Conservation (phyloP, 2,329 filamentous ascomycete species). For the Penicillium palitans region DNA sequence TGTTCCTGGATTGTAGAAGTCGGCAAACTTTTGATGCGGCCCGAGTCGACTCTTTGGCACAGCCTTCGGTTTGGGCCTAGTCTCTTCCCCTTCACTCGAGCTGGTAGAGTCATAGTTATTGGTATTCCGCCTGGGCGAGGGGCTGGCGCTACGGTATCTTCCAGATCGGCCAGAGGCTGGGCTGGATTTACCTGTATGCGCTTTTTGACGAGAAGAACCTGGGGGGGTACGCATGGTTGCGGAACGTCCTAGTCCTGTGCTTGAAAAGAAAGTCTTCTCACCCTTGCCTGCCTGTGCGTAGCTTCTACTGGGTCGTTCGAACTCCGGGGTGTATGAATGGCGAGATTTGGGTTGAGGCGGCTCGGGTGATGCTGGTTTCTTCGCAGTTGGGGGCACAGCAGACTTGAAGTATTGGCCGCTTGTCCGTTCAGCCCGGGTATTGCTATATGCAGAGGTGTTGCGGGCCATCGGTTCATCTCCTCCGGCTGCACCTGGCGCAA, state of each 20-base stretch:
- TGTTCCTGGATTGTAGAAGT: conserved; percentile 27
- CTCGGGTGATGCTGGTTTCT: conserved; percentile 42
- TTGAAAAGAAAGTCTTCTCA: conserved; percentile 58
- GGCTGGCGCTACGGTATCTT: conserved; percentile 48
- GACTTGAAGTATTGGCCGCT: conserved; percentile 40
- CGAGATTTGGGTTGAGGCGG: conserved; percentile 12
- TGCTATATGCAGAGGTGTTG: conserved; percentile 53
- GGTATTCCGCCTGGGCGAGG: conserved; percentile 37
- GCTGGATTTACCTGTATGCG: conserved; percentile 40
- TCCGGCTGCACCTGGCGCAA: conserved; percentile 59
- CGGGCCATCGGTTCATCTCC: conserved; percentile 60
- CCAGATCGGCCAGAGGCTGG: conserved; percentile 31
- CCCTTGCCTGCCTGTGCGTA: conserved; percentile 55
- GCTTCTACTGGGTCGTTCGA: conserved; percentile 54
- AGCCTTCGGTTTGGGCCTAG: conserved; percentile 42
- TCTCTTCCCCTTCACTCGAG: conserved; percentile 42
- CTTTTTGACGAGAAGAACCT: conserved; percentile 33
- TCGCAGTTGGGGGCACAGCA: conserved; percentile 43
- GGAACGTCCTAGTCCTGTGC: conserved; percentile 53
- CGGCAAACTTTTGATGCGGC: conserved; percentile 31
- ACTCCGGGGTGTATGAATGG: conserved; percentile 36
- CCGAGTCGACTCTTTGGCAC: conserved; percentile 42
- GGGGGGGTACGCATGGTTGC: conserved; percentile 55
- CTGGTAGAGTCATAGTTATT: conserved; percentile 37
- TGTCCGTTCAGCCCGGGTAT: conserved; percentile 36